Conservation (phyloP, 495 filamentous ascomycete genomes). For the Aeminium ludgeri region DNA sequence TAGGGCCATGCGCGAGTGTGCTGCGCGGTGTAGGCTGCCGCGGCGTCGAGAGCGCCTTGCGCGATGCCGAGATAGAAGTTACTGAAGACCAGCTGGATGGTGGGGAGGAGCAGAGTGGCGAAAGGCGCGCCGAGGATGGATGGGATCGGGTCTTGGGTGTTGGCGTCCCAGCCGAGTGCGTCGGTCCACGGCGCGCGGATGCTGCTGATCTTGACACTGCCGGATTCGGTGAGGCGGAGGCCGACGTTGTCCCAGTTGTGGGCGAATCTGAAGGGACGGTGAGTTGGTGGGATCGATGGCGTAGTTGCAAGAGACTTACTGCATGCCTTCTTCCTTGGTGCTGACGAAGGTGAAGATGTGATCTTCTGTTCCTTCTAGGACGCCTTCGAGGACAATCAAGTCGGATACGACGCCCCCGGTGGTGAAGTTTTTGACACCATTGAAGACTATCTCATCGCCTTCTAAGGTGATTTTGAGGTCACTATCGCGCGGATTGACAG, state of each 20-base stretch:
- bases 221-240: conserved; percentile 43
- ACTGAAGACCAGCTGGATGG: conserved; percentile 44
- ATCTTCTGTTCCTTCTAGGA: conserved; percentile 34
- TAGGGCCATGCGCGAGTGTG: conserved; percentile 43
- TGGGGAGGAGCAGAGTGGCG: conserved; percentile 36
- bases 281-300: neutral
- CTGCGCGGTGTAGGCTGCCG: conserved; percentile 33
- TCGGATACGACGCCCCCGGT: conserved; percentile 45
- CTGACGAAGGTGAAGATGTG: conserved; percentile 42
- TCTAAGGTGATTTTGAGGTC: conserved; percentile 37
- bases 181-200: conserved; percentile 38
- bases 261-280: neutral
- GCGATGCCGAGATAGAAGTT: conserved; percentile 49
- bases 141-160: conserved; percentile 29
- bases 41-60: conserved; percentile 33
- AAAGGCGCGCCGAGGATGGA: conserved; percentile 33
- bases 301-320: conserved; percentile 25
- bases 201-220: conserved; percentile 38
- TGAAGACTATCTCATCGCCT: conserved; percentile 37
- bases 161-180: conserved; percentile 38
- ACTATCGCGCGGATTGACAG: conserved; percentile 44
- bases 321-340: conserved; percentile 37
- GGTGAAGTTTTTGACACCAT: conserved; percentile 44
- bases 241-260: conserved; percentile 49
- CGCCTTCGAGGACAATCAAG: conserved; percentile 44